A percentile compares a stretch with the other conserved stretches of the same genome.
phyloP scores from a whole-genome alignment of 345 rosid genomes.

The Brassica nigra region DNA sequence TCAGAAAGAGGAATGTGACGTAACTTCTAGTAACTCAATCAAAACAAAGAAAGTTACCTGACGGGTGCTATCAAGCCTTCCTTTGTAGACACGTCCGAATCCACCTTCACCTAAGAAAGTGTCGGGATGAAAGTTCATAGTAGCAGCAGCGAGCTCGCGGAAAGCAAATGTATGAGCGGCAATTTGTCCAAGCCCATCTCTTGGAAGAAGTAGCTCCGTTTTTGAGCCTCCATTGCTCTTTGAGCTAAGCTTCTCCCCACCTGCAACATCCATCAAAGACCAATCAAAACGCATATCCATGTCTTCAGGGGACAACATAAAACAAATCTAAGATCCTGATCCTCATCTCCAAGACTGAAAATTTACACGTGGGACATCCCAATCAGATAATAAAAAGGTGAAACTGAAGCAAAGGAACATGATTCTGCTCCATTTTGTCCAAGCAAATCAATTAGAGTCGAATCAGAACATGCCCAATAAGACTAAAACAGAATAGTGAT shows the following conservation, averaged over 20 bases:
- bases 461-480: slow-evolving; percentile 26
- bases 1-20: not conserved
- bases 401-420: slow-evolving; percentile 35
- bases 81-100: slow-evolving; percentile 93
- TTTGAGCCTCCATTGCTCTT: slow-evolving; percentile 67
- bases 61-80: slow-evolving; percentile 82
- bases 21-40: not conserved
- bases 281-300: slow-evolving; percentile 14
- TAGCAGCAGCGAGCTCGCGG: slow-evolving; percentile 89
- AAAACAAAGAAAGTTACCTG: slow-evolving; percentile 65
- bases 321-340: slow-evolving; percentile 35
- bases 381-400: slow-evolving; percentile 43
- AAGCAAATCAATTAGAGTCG: not conserved
- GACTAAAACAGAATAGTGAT: slow-evolving; percentile 8
- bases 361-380: slow-evolving; percentile 7
- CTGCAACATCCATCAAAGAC: slow-evolving; percentile 48
- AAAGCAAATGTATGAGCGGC: slow-evolving; percentile 91
- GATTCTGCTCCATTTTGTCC: not conserved
- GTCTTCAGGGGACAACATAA: slow-evolving; percentile 1
- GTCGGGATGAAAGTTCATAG: slow-evolving; percentile 86
- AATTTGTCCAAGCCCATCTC: slow-evolving; percentile 65
- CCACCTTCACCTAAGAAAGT: slow-evolving; percentile 98
- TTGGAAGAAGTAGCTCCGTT: slow-evolving; percentile 58
- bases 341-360: slow-evolving; percentile 13
- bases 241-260: slow-evolving; percentile 71